Evolutionary conservation across 148 eudicot genomes (phyloP).

Genomic region (Selenicereus undatus): DNA sequence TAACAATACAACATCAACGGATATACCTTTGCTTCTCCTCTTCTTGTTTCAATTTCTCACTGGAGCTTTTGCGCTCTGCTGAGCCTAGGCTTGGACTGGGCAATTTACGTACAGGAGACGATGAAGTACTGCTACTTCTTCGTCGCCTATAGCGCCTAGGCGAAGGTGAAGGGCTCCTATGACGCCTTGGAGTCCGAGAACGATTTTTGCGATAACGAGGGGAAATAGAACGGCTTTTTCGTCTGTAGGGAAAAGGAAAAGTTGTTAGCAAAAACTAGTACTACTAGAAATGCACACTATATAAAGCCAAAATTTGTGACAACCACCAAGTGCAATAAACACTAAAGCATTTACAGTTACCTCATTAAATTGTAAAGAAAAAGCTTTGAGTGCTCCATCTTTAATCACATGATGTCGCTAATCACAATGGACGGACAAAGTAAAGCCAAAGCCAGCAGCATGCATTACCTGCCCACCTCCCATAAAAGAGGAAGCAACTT

Average conservation of each 20-base stretch:
- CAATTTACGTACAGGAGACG: constrained; percentile 57
- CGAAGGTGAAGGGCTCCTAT: constrained; percentile 61
- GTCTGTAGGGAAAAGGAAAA: constrained; percentile 48
- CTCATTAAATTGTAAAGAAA: constrained; percentile 68
- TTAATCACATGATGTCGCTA: constrained; percentile 73
- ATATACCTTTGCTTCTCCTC: constrained; percentile 88
- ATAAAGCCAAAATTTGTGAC: constrained; percentile 13
- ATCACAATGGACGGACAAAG: constrained; percentile 63
- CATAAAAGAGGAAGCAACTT: constrained; percentile 54
- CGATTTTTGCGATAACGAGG: constrained; percentile 58
- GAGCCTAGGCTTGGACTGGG: constrained; percentile 52
- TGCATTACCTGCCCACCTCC: constrained; percentile 68
- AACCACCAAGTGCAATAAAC: constrained; percentile 33
- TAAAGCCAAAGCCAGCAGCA: constrained; percentile 73
- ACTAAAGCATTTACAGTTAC: constrained; percentile 63
- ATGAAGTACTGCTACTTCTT: constrained; percentile 51
- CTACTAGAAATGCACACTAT: neutral
- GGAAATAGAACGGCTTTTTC: constrained; percentile 76
- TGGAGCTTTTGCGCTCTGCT: constrained; percentile 54
- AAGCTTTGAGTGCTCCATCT: constrained; percentile 72
- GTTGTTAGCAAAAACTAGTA: constrained; percentile 28
- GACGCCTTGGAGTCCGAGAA: constrained; percentile 69
- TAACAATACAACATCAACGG: neutral
- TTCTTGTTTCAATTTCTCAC: constrained; percentile 68
- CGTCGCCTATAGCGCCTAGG: constrained; percentile 56